Conservation (phyloP, 768 basidiomycete genomes). For the Trichaptum fuscoviolaceum region DNA sequence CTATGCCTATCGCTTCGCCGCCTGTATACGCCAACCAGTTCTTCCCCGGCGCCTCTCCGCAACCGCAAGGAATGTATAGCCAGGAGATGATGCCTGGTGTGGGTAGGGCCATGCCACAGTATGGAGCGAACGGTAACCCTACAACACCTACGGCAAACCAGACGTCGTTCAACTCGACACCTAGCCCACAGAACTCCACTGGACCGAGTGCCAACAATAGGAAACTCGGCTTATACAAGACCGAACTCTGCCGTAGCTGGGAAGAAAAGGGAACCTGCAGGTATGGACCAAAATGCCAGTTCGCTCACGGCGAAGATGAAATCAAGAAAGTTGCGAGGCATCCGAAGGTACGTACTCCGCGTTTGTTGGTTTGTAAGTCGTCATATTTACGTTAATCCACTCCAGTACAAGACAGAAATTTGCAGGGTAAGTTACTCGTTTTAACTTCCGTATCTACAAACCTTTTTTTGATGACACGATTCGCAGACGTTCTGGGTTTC, state of each 20-base stretch:
- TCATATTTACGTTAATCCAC: slow-evolving; percentile 1
- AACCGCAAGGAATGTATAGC: slow-evolving; percentile 49
- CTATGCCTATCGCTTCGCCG: slow-evolving; percentile 34
- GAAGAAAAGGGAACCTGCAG: slow-evolving; percentile 86
- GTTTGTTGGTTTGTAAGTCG: slow-evolving; percentile 3
- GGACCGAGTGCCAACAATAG: slow-evolving; percentile 90
- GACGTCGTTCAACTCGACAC: background rate
- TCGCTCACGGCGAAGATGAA: slow-evolving; percentile 90
- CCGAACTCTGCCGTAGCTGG: slow-evolving; percentile 86
- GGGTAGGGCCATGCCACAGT: slow-evolving; percentile 34
- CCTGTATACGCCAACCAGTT: slow-evolving; percentile 67
- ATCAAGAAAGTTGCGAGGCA: slow-evolving; percentile 79
- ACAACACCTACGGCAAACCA: background rate
- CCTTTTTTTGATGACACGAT: slow-evolving; percentile 14
- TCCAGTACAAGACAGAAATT: slow-evolving; percentile 89
- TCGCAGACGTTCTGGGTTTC: slow-evolving; percentile 88
- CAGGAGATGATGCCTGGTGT: slow-evolving; percentile 32
- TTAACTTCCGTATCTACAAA: slow-evolving; percentile 5
- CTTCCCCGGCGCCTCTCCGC: slow-evolving; percentile 32
- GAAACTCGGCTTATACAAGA: slow-evolving; percentile 88
- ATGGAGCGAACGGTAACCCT: slow-evolving; percentile 10
- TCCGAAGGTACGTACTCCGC: slow-evolving; percentile 61
- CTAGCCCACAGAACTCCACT: slow-evolving; percentile 16
- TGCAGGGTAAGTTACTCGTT: slow-evolving; percentile 58
- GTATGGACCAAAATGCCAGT: slow-evolving; percentile 87